These are phyloP conservation scores for Hemileccinum impolitum DNA, from an alignment of 768 basidiomycete species.

Conservation along the genomic window DNA sequence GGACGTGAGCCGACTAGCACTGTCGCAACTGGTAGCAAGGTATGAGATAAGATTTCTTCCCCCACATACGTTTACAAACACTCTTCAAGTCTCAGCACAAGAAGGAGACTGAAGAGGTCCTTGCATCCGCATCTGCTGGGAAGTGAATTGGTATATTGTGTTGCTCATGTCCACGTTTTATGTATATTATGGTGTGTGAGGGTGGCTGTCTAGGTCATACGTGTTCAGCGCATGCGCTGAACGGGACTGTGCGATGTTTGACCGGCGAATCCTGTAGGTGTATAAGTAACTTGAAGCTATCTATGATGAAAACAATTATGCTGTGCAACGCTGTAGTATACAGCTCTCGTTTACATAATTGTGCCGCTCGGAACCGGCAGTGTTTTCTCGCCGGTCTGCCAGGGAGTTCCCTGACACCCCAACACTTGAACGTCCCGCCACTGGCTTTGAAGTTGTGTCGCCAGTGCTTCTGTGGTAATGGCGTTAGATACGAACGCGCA, in stretches of 20 bases:
- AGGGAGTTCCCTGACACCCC: no score
- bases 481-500: constrained; percentile 38
- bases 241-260: no score
- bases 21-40: constrained; percentile 90
- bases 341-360: no score
- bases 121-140: constrained; percentile 54
- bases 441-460: neutral
- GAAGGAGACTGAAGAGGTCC: constrained; percentile 82
- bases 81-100: constrained; percentile 67
- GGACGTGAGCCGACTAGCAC: constrained; percentile 91
- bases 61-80: neutral
- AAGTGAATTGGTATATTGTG: constrained; percentile 2
- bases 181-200: no score
- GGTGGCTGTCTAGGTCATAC: no score
- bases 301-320: no score
- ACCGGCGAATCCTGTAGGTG: no score
- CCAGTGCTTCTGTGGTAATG: neutral
- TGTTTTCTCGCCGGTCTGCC: neutral
- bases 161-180: no score
- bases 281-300: no score
- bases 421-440: neutral
- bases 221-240: no score
- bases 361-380: neutral
- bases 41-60: constrained; percentile 26
- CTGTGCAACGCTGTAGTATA: no score